Evolutionary conservation across 1,284 basidiomycete genomes (phyloP), one percentile per base, ranked within the genome.

Genomic region (Malassezia globosa): DNA sequence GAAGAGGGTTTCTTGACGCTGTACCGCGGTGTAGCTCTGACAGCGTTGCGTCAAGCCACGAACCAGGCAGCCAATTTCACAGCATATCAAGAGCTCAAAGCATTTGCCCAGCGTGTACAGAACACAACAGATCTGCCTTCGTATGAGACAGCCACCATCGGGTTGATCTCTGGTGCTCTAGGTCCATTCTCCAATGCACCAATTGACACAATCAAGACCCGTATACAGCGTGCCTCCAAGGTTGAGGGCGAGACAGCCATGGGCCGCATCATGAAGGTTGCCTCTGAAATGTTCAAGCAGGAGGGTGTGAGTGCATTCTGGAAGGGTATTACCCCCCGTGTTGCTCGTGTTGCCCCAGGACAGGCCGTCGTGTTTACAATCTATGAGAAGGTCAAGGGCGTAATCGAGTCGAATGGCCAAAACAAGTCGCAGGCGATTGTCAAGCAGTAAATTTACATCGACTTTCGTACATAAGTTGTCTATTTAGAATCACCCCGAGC

Each of bases 51-150:
- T 45, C 94, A 97, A 77, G 90, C 94, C 10, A 99, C 92, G 21
- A 99, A 99, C 73, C 94, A 97, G 76, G 89, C 88, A 61, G 92
- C 88, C 48, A 97, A 97, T 75, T 99, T 99, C 67, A 97, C 92
- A 5, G 88, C 86, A 33, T 99, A 97, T 76, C 92, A 95, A 73
- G 87, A 96, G 72, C 77, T 96, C 63, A 96, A 96, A 77, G 84
- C 83, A 82, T 48, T 51, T 42, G 84, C 85, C 24, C 79, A 84
- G 54, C 75, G 75, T 49, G 75, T 79, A 60, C 92, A 97, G 72
- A 36, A 73, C 70, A 48, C 61, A 5, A 38, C 48, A 1, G 68
- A 69, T 36, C 78, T 99, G 46, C 94, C 92, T 1, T 87, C 85
- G 35, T 95, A 87, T 74, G 56, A 72, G 55, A 89, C 92, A 59